Percentiles rank a stretch among this genome's conserved stretches.
These are phyloP conservation scores for Hippophae tibetana DNA, from an alignment of 306 rosid species.

Conservation along the genomic window DNA sequence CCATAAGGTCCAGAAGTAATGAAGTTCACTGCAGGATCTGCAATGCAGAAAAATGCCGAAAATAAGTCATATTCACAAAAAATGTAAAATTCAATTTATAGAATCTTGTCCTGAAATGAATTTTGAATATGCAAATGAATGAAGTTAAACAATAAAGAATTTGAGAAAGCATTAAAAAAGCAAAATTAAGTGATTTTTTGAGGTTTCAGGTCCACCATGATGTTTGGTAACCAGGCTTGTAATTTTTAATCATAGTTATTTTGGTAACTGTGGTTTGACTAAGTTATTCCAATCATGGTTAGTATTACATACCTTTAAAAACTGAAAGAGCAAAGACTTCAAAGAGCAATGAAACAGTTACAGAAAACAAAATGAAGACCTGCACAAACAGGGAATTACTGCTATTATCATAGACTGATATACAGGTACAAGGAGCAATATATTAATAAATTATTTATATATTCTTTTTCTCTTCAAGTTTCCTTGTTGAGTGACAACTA, in stretches of 20 bases:
- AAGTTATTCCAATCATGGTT: background rate
- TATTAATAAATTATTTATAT: background rate
- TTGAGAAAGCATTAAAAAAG: background rate
- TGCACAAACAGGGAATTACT: constrained; percentile 30
- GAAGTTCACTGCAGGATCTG: constrained; percentile 71
- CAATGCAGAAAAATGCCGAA: constrained; percentile 19
- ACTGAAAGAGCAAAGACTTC: constrained; percentile 57
- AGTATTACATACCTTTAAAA: constrained; percentile 58
- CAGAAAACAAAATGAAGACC: constrained; percentile 76
- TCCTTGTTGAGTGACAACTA: background rate
- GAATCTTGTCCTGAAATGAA: background rate
- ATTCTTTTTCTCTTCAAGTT: background rate
- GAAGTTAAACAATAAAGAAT: background rate
- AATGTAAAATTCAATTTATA: background rate
- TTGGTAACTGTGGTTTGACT: too few relatives aligned
- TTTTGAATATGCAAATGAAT: background rate
- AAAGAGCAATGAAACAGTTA: constrained; percentile 47
- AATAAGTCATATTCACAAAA: background rate
- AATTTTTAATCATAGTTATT: too few relatives aligned
- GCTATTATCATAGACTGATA: background rate
- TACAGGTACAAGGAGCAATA: background rate
- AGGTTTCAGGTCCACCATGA: too few relatives aligned
- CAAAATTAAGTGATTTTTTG: background rate
- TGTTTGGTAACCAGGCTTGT: too few relatives aligned
- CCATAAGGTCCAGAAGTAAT: constrained; percentile 93